A percentile compares a stretch with the other conserved stretches of the same genome.
Conservation (phyloP, 257 asterid species). For the Ilex aquifolium region DNA sequence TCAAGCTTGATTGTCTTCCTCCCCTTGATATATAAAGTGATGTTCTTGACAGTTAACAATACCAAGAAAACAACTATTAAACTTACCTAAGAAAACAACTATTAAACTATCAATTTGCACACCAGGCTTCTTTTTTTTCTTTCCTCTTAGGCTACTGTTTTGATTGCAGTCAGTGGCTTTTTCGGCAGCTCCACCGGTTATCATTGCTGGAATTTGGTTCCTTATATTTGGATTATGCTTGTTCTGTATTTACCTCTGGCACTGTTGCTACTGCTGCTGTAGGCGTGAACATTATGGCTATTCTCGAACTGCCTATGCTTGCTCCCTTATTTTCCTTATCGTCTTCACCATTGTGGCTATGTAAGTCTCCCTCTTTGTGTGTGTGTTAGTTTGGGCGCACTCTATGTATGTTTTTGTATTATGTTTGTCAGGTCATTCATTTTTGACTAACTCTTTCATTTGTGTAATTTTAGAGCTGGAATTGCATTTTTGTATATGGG, state of each 20-base stretch:
- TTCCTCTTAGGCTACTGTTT: no score
- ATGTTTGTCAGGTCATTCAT: no score
- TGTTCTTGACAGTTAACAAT: no score
- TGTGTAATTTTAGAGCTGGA: slow-evolving; percentile 14
- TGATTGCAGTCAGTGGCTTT: slow-evolving; percentile 7
- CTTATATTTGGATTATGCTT: slow-evolving; percentile 23
- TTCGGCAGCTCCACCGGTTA: slow-evolving; percentile 20
- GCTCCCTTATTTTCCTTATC: slow-evolving; percentile 15
- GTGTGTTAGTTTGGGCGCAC: no score
- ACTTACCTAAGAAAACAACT: no score
- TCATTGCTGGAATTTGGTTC: slow-evolving; percentile 18
- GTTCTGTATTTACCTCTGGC: slow-evolving; percentile 14
- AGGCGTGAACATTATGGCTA: slow-evolving; percentile 15
- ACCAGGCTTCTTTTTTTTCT: no score
- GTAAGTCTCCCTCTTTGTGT: slow-evolving; percentile 8
- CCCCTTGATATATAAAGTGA: no score
- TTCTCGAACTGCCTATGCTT: slow-evolving; percentile 15
- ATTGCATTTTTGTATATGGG: slow-evolving; percentile 12
- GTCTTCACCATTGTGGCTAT: slow-evolving; percentile 18
- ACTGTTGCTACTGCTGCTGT: slow-evolving; percentile 19
- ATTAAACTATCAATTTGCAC: no score
- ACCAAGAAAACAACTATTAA: no score
- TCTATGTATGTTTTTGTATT: no score
- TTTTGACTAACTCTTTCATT: neutral
- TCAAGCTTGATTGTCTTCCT: no score